A percentile compares a stretch with the other conserved stretches of the same genome.
phyloP scores from a whole-genome alignment of 2,329 filamentous ascomycete species.

The Cladorrhinum sp. region DNA sequence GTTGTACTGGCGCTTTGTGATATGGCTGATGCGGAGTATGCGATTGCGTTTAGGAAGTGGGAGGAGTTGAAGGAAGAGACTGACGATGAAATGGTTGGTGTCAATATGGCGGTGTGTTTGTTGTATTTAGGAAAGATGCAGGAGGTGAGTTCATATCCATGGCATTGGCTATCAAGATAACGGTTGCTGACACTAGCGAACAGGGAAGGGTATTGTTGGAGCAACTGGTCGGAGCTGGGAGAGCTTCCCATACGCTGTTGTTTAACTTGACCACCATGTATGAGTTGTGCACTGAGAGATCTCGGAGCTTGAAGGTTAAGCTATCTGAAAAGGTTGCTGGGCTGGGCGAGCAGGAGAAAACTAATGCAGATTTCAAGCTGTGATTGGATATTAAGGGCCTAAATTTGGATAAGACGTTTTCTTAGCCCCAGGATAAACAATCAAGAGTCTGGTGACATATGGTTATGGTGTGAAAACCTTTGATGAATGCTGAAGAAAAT shows the following conservation, averaged over 20 bases:
- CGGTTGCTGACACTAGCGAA: conserved; percentile 25
- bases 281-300: conserved; percentile 81
- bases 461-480: too few relatives aligned
- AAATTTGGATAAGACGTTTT: too few relatives aligned
- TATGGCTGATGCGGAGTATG: conserved; percentile 75
- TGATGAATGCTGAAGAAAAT: too few relatives aligned
- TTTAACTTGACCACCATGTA: conserved; percentile 92
- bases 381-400: conserved; percentile 33
- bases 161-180: neutral
- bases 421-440: too few relatives aligned
- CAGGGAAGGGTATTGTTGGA: conserved; percentile 68
- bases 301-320: conserved; percentile 64
- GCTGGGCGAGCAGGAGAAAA: conserved; percentile 60
- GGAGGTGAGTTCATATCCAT: conserved; percentile 38
- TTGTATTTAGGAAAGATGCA: conserved; percentile 77
- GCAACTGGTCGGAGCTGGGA: conserved; percentile 57
- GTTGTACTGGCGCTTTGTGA: conserved; percentile 67
- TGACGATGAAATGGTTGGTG: conserved; percentile 66
- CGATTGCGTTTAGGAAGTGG: conserved; percentile 63
- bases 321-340: conserved; percentile 69
- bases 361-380: conserved; percentile 73
- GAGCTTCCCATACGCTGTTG: conserved; percentile 73
- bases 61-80: conserved; percentile 41
- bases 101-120: conserved; percentile 81
- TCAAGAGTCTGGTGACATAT: too few relatives aligned